These are phyloP conservation scores for Colletotrichum endophyticum DNA, from an alignment of 2,329 filamentous ascomycete species.

Conservation along the genomic window DNA sequence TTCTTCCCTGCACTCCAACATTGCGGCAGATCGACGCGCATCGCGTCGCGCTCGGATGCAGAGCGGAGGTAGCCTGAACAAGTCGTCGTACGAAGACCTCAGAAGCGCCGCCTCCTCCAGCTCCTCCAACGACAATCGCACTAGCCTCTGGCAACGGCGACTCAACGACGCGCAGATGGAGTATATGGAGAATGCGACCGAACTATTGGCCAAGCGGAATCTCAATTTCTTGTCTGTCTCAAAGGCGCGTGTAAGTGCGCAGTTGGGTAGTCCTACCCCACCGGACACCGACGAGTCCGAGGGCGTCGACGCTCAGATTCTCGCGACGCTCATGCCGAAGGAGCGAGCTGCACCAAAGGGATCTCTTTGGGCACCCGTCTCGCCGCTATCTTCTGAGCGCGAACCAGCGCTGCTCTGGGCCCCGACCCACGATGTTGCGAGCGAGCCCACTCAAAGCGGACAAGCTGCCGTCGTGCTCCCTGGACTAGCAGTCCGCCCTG, in stretches of 20 bases:
- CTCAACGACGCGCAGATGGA: constrained; percentile 50
- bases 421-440: constrained; percentile 3
- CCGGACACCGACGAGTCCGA: constrained; percentile 57
- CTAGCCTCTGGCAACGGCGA: constrained; percentile 48
- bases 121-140: constrained; percentile 34
- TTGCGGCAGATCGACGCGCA: constrained; percentile 41
- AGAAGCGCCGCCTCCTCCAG: constrained; percentile 30
- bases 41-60: constrained; percentile 42
- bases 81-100: constrained; percentile 27
- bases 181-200: constrained; percentile 45
- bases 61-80: constrained; percentile 29
- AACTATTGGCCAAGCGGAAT: constrained; percentile 39
- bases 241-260: constrained; percentile 26
- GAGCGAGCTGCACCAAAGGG: constrained; percentile 8
- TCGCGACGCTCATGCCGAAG: constrained; percentile 17
- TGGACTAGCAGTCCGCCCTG: constrained; percentile 38
- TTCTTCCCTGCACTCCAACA: constrained; percentile 27
- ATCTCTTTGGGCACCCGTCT: constrained; percentile 8
- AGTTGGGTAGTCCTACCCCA: constrained; percentile 58
- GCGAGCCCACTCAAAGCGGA: not conserved
- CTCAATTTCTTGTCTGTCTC: constrained; percentile 41
- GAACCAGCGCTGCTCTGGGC: not conserved
- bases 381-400: constrained; percentile 11
- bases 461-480: constrained; percentile 23
- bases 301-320: constrained; percentile 32